phyloP scores from a whole-genome alignment of 2,329 filamentous ascomycete genomes.

The Nemania sp. region DNA sequence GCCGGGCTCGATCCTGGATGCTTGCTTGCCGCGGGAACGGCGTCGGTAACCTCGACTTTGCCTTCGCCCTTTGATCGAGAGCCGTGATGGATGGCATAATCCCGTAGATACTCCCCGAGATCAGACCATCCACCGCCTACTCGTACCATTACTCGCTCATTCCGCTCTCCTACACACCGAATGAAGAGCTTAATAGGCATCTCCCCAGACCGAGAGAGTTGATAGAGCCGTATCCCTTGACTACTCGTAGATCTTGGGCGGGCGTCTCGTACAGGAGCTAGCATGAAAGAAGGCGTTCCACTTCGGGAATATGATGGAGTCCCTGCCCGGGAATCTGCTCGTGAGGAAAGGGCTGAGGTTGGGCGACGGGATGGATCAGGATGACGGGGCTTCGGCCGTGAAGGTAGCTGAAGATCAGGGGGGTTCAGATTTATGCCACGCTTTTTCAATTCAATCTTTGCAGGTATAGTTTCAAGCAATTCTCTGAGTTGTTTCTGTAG shows the following conservation, averaged over 20 bases:
- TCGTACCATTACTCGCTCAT: conserved; percentile 96
- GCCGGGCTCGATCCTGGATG: conserved; percentile 57
- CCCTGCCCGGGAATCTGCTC: conserved; percentile 61
- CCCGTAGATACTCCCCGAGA: conserved; percentile 91
- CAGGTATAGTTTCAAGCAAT: conserved; percentile 81
- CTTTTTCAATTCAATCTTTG: conserved; percentile 79
- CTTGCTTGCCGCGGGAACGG: conserved; percentile 53
- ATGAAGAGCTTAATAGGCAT: conserved; percentile 95
- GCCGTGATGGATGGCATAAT: conserved; percentile 92
- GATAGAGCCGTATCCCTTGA: conserved; percentile 89
- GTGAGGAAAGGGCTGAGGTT: conserved; percentile 61
- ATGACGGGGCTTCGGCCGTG: conserved; percentile 58
- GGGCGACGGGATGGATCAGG: conserved; percentile 62
- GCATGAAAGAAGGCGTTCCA: conserved; percentile 70
- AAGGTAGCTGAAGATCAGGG: conserved; percentile 65
- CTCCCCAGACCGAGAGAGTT: conserved; percentile 85
- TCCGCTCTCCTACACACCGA: conserved; percentile 87
- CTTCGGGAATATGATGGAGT: conserved; percentile 71
- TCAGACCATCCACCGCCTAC: conserved; percentile 99
- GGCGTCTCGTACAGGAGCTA: conserved; percentile 69
- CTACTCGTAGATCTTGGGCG: conserved; percentile 63
- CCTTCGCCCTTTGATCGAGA: conserved; percentile 69
- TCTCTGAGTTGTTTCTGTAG: conserved; percentile 84
- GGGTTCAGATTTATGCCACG: conserved; percentile 67
- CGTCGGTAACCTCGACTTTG: conserved; percentile 70